phyloP scores from a whole-genome alignment of 345 rosid species.

The Aegle marmelos region DNA sequence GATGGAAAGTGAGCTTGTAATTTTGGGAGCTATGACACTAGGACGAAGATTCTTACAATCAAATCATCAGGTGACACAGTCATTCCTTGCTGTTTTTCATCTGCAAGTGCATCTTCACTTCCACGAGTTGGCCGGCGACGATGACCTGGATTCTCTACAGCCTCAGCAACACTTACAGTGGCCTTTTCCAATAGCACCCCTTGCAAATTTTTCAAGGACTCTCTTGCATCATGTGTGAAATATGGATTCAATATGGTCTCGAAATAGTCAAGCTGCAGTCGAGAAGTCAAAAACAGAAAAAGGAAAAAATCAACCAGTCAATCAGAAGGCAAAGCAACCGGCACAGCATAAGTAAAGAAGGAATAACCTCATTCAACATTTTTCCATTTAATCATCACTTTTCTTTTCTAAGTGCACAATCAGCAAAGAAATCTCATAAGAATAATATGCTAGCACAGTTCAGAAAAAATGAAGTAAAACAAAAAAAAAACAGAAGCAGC shows the following conservation, averaged over 20 bases:
- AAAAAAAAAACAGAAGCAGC: too few species aligned
- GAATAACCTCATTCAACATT: not conserved
- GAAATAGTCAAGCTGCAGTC: constrained; percentile 91
- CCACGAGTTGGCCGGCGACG: constrained; percentile 87
- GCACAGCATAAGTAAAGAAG: not conserved
- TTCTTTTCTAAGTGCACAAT: not conserved
- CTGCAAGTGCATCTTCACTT: constrained; percentile 82
- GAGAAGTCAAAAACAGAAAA: constrained; percentile 14
- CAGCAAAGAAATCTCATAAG: not conserved
- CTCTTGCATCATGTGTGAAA: constrained; percentile 77
- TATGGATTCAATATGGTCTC: constrained; percentile 79
- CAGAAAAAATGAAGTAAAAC: too few species aligned
- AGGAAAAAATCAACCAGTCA: constrained; percentile 9
- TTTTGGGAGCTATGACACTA: not conserved
- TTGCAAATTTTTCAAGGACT: constrained; percentile 76
- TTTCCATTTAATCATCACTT: not conserved
- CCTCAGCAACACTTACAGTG: constrained; percentile 66
- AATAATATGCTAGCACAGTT: too few species aligned
- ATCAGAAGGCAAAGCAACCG: not conserved
- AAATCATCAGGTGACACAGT: constrained; percentile 89
- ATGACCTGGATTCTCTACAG: constrained; percentile 65
- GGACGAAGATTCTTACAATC: constrained; percentile 53
- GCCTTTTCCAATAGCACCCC: constrained; percentile 86
- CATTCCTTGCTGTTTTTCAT: constrained; percentile 72
- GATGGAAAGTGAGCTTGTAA: not conserved